These are phyloP conservation scores for Paecilomyces formosus DNA, from an alignment of 2,329 filamentous ascomycete species.

Conservation along the genomic window DNA sequence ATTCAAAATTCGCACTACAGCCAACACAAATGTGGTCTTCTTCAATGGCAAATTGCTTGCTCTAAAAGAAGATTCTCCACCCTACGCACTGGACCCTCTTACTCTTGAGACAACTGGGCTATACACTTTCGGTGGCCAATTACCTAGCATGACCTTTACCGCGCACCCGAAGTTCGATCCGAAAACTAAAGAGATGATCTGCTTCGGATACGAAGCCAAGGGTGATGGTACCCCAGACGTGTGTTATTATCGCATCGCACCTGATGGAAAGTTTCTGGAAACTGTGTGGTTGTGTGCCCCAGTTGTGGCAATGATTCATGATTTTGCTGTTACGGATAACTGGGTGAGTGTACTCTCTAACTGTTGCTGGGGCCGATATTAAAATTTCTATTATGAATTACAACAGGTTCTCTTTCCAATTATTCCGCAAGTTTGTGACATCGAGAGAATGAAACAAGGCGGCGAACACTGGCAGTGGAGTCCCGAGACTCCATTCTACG, in stretches of 20 bases:
- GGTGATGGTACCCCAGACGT: slow-evolving; percentile 34
- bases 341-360: slow-evolving; percentile 13
- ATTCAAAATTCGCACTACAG: slow-evolving; percentile 26
- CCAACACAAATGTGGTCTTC: slow-evolving; percentile 55
- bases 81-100: slow-evolving; percentile 42
- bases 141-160: slow-evolving; percentile 40
- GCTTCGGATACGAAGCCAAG: slow-evolving; percentile 42
- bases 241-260: slow-evolving; percentile 25
- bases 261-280: slow-evolving; percentile 22
- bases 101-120: slow-evolving; percentile 44
- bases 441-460: slow-evolving; percentile 31
- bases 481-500: slow-evolving; percentile 20
- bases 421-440: slow-evolving; percentile 25
- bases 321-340: slow-evolving; percentile 36
- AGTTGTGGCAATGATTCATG: slow-evolving; percentile 35
- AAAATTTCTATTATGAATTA: slow-evolving; percentile 14
- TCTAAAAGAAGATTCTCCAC: slow-evolving; percentile 49
- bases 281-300: slow-evolving; percentile 28
- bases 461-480: slow-evolving; percentile 36
- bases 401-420: slow-evolving; percentile 29
- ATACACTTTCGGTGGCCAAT: slow-evolving; percentile 45
- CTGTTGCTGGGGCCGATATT: not conserved
- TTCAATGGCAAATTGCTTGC: slow-evolving; percentile 41
- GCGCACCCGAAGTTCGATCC: slow-evolving; percentile 48
- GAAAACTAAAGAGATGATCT: slow-evolving; percentile 43